Base-by-base conservation (phyloP, 305 asterid species). In the Rubia peregrina region DNA sequence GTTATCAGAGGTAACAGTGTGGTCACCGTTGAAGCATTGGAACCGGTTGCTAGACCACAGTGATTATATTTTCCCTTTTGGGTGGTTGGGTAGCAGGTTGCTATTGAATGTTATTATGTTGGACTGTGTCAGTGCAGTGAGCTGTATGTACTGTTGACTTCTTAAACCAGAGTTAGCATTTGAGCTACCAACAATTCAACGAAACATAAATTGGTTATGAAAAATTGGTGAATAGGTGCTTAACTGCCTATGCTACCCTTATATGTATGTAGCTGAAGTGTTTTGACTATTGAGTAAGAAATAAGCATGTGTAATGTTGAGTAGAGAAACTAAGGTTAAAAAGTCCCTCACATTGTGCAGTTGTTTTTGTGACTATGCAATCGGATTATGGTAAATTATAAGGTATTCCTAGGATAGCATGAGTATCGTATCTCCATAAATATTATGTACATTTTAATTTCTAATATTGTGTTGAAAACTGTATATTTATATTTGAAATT, bases 1-100 rank as follows among this genome's bases (percentile, higher is more conserved):
- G 96, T 92, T 69, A 88, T 92, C 75, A 82, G 98, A 74, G 98
- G 98, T 57, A 92, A 90, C 76, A 92, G 98, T 21, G 96, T 92
- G 51, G 96, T 92, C 41, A 92, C 96, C 2, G 92, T 90, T 56
- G 98, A 92, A 85, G 98, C 98, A 21, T 88, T 90, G 0, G 98
- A 92, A 83, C 95, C 96, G 5, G 95, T 92, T 56, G 83, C 73
- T 33, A 81, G 89, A 84, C 73, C 89, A 0, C 93, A 85, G 79
- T 86, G 65, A 74, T 48, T 38, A 46, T 69, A 43, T 17, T 33
- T 57, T 33, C 3, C 65, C 24, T 49, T 3, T 8, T 46, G 51
- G 59, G 46, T 44, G 16, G 13, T 67, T 24, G 41, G 64, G 11
- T 24, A 3, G 41, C 41, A 26, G 8, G 11, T 17, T 5, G 7